Evolutionary conservation across 2,329 filamentous ascomycete genomes (phyloP).

Genomic region (Trichoderma koningiopsis): DNA sequence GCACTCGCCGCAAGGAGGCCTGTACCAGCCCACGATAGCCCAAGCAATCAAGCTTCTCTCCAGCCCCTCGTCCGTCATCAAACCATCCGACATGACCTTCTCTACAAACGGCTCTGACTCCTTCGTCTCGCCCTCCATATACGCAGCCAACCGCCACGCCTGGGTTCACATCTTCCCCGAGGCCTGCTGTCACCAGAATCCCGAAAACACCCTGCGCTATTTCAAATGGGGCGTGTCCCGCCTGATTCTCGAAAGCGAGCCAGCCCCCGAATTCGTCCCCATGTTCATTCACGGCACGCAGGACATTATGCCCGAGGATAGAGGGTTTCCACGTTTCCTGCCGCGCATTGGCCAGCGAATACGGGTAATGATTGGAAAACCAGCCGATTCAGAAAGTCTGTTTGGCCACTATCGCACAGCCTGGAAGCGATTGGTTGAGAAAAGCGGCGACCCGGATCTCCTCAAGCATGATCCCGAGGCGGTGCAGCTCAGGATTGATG

Average conservation of each 20-base stretch:
- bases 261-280: constrained; percentile 84
- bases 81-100: constrained; percentile 52
- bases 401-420: constrained; percentile 76
- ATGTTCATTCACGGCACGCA: constrained; percentile 95
- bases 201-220: constrained; percentile 79
- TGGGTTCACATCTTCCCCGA: constrained; percentile 98
- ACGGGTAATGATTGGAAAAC: constrained; percentile 76
- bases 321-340: constrained; percentile 76
- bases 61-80: constrained; percentile 51
- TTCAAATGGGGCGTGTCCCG: constrained; percentile 98
- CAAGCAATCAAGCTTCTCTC: constrained; percentile 86
- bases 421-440: constrained; percentile 69
- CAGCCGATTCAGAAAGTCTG: constrained; percentile 68
- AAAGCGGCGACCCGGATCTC: constrained; percentile 51
- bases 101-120: constrained; percentile 67
- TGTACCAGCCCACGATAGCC: constrained; percentile 86
- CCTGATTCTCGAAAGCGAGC: constrained; percentile 85
- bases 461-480: constrained; percentile 61
- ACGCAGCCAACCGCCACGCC: constrained; percentile 66
- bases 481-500: constrained; percentile 69
- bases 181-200: constrained; percentile 88
- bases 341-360: constrained; percentile 74
- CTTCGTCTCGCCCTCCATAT: constrained; percentile 72
- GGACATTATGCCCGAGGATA: constrained; percentile 81
- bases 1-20: constrained; percentile 78